These are phyloP conservation scores for Hyphodiscus sp. DNA, from an alignment of 2,329 filamentous ascomycete genomes.

Conservation along the genomic window DNA sequence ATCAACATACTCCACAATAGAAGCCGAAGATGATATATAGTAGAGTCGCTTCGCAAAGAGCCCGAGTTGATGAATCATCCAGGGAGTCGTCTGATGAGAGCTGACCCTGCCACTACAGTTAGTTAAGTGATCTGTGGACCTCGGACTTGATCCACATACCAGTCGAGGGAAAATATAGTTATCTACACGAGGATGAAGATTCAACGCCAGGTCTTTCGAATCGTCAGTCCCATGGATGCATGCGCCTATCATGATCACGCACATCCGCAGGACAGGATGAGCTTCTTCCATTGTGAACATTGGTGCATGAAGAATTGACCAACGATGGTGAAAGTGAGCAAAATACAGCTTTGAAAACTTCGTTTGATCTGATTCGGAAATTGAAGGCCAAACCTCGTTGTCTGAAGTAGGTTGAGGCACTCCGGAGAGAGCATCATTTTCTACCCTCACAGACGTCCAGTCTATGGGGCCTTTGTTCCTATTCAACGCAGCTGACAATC, in stretches of 20 bases:
- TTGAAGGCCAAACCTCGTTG: neutral
- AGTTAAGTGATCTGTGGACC: neutral
- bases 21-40: constrained; percentile 36
- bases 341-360: constrained; percentile 32
- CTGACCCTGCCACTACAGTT: constrained; percentile 13
- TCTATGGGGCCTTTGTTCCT: constrained; percentile 6
- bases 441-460: constrained; percentile 13
- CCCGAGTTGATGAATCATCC: constrained; percentile 12
- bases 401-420: neutral
- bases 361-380: constrained; percentile 10
- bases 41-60: constrained; percentile 31
- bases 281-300: constrained; percentile 29
- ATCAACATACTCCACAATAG: constrained; percentile 16
- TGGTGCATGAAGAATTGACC: constrained; percentile 36
- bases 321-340: constrained; percentile 35
- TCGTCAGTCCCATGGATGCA: constrained; percentile 31
- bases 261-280: constrained; percentile 23
- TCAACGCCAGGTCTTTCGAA: constrained; percentile 24
- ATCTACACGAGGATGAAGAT: constrained; percentile 31
- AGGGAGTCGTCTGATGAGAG: constrained; percentile 27
- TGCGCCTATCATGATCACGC: constrained; percentile 35
- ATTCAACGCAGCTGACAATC: neutral
- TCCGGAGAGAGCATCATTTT: constrained; percentile 1
- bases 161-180: constrained; percentile 18
- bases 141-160: constrained; percentile 11